phyloP scores from a whole-genome alignment of 2,329 filamentous ascomycete species.

The Sclerotinia trifoliorum region DNA sequence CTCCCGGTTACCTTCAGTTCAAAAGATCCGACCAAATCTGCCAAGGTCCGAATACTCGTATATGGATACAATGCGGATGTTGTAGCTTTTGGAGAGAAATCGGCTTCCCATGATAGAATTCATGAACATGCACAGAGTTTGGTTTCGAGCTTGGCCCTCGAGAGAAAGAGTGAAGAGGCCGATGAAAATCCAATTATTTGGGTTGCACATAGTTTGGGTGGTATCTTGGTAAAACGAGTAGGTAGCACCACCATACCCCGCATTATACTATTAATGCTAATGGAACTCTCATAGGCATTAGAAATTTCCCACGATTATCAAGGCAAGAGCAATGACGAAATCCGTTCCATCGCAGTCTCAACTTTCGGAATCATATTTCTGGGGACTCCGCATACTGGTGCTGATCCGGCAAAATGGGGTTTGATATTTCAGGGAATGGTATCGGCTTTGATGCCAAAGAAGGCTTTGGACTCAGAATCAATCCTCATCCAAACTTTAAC shows the following conservation, averaged over 20 bases:
- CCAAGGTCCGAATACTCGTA: slow-evolving; percentile 63
- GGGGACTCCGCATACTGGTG: slow-evolving; percentile 72
- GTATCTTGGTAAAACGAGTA: slow-evolving; percentile 65
- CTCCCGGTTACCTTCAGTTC: slow-evolving; percentile 57
- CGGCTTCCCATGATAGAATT: slow-evolving; percentile 56
- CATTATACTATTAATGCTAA: neutral
- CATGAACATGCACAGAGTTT: slow-evolving; percentile 71
- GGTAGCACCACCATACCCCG: neutral
- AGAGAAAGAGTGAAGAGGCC: slow-evolving; percentile 58
- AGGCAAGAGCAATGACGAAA: slow-evolving; percentile 59
- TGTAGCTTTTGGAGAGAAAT: slow-evolving; percentile 49
- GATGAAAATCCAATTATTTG: slow-evolving; percentile 69
- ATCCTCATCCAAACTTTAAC: slow-evolving; percentile 70
- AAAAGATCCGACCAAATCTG: slow-evolving; percentile 36
- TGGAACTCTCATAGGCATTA: slow-evolving; percentile 46
- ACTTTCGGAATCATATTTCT: slow-evolving; percentile 76
- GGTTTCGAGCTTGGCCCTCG: slow-evolving; percentile 60
- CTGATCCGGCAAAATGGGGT: slow-evolving; percentile 67
- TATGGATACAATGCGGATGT: slow-evolving; percentile 75
- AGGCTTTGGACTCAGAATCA: slow-evolving; percentile 64
- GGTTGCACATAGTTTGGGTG: slow-evolving; percentile 72
- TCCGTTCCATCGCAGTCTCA: slow-evolving; percentile 68
- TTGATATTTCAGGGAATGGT: slow-evolving; percentile 66
- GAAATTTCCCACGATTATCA: slow-evolving; percentile 64
- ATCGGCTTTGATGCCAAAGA: slow-evolving; percentile 61